Evolutionary conservation across 1,139 yeast species (phyloP).

Genomic region (Sugiyamaella japonica): DNA sequence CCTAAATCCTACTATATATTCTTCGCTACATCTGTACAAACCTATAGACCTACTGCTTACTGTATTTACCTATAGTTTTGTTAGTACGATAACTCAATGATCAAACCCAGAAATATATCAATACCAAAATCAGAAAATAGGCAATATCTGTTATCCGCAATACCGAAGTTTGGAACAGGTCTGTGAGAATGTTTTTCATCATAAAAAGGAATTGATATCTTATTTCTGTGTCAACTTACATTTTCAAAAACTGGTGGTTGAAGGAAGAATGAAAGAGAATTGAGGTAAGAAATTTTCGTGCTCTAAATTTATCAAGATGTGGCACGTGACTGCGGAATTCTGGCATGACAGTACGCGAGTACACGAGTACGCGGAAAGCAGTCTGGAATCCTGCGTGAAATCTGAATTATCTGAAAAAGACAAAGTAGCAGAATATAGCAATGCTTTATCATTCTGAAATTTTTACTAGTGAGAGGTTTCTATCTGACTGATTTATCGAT

Average conservation of each 20-base stretch:
- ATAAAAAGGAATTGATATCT: conserved; percentile 4
- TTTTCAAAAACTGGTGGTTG: not conserved
- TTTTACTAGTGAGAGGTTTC: not conserved
- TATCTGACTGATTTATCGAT: no score
- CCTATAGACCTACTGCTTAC: no score
- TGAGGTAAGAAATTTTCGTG: not conserved
- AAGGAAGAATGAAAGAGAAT: not conserved
- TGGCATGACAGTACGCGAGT: no score
- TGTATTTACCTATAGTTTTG: not conserved
- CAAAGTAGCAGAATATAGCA: conserved; percentile 18
- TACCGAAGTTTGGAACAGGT: conserved; percentile 29
- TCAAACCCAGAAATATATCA: no score
- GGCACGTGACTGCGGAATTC: not conserved
- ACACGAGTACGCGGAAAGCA: no score
- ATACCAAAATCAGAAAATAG: conserved; percentile 19
- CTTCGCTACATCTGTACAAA: no score
- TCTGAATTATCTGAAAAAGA: no score
- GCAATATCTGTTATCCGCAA: conserved; percentile 27
- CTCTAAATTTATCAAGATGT: no score
- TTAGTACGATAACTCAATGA: not conserved
- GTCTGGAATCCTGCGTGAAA: no score
- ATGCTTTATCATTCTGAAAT: conserved; percentile 21
- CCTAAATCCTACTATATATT: no score
- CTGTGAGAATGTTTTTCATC: conserved; percentile 31
- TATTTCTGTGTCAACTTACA: not conserved